These are phyloP conservation scores for Pestalotiopsis sp. DNA, from an alignment of 2,329 filamentous ascomycete genomes.

Conservation along the genomic window DNA sequence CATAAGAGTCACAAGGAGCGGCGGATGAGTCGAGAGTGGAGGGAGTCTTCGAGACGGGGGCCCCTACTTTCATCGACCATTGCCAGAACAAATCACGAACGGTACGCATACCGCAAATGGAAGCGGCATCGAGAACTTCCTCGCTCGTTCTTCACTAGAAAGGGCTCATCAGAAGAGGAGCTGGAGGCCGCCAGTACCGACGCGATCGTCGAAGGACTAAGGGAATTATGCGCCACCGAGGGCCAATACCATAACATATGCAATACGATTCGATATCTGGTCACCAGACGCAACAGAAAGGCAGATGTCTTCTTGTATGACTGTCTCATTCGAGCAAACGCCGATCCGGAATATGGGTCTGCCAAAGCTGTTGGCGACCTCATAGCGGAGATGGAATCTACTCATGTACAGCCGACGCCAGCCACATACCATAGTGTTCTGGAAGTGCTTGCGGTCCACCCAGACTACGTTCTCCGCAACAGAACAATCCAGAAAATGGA, in stretches of 20 bases:
- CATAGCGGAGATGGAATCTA: constrained; percentile 71
- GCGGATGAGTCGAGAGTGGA: not conserved
- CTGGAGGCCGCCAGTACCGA: constrained; percentile 32
- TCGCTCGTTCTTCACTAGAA: constrained; percentile 21
- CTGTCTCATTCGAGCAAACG: constrained; percentile 73
- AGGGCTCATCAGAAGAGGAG: constrained; percentile 21
- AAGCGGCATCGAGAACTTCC: constrained; percentile 28
- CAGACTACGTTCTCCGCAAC: constrained; percentile 77
- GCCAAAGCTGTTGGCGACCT: constrained; percentile 63
- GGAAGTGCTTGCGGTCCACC: constrained; percentile 77
- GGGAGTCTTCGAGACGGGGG: not conserved
- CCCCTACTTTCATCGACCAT: not conserved
- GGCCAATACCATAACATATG: constrained; percentile 41
- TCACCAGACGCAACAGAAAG: constrained; percentile 55
- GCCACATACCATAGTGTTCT: constrained; percentile 73
- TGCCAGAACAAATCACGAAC: not conserved
- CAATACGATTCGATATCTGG: constrained; percentile 58
- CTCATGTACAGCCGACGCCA: constrained; percentile 64
- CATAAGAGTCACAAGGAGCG: not conserved
- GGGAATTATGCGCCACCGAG: constrained; percentile 37
- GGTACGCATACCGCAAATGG: not conserved
- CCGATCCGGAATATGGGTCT: constrained; percentile 64
- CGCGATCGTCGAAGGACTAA: constrained; percentile 51
- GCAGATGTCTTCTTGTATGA: constrained; percentile 69
- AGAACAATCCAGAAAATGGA: constrained; percentile 75